Evolutionary conservation across 257 asterid genomes (phyloP).

Genomic region (Plectranthus barbatus): DNA sequence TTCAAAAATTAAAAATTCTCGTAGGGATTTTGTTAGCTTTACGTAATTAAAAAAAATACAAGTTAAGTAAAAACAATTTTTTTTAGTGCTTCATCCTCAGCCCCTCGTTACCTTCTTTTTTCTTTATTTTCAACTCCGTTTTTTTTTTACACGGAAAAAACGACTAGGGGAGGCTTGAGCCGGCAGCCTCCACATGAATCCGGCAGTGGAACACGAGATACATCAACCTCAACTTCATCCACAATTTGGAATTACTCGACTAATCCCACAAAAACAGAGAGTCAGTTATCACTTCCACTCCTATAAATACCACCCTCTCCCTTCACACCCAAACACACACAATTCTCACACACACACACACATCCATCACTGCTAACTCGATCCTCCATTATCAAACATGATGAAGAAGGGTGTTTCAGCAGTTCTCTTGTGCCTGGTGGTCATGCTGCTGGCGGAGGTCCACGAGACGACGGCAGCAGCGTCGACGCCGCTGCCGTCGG

Average conservation of each 20-base stretch:
- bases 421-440: not conserved
- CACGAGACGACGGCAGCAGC: constrained; percentile 6
- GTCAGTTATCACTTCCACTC: not conserved
- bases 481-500: no score
- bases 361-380: no score
- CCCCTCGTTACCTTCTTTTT: no score
- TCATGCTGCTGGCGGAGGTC: constrained; percentile 4
- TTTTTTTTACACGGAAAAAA: no score
- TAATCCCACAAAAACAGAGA: not conserved
- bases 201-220: not conserved
- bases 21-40: no score
- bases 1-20: no score
- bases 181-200: no score
- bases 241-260: not conserved
- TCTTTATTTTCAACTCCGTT: no score
- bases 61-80: no score
- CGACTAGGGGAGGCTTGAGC: no score
- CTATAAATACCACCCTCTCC: not conserved
- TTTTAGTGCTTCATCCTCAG: no score
- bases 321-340: not conserved
- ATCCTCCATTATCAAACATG: not conserved
- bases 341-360: not conserved
- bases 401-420: not conserved
- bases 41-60: no score
- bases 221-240: not conserved